Conservation (phyloP, 2,329 filamentous ascomycete genomes). For the Paraphaeosphaeria minitans region DNA sequence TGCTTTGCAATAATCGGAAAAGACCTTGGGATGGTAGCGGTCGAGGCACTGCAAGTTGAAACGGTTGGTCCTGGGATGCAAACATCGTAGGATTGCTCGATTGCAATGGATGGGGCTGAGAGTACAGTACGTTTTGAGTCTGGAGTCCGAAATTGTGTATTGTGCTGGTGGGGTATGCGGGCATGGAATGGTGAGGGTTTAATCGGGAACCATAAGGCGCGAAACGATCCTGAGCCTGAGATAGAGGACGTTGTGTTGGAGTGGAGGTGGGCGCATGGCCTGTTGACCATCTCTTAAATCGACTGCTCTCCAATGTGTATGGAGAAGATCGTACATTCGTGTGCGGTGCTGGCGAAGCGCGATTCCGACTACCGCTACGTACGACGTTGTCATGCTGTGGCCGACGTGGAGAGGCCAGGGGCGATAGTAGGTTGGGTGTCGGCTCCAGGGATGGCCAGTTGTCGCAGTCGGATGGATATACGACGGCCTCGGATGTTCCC, state of each 20-base stretch:
- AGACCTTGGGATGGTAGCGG: conserved; percentile 69
- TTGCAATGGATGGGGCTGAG: conserved; percentile 59
- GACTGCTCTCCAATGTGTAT: conserved; percentile 69
- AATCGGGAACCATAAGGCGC: conserved; percentile 64
- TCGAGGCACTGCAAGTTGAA: conserved; percentile 63
- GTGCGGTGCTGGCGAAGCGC: conserved; percentile 73
- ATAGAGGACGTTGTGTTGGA: conserved; percentile 60
- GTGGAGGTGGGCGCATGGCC: conserved; percentile 65
- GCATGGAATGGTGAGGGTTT: conserved; percentile 51
- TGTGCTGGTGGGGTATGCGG: conserved; percentile 41
- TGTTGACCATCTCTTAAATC: conserved; percentile 78
- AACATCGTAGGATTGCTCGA: conserved; percentile 52
- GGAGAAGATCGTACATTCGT: conserved; percentile 71
- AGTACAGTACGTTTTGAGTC: conserved; percentile 45
- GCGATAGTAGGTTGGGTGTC: conserved; percentile 72
- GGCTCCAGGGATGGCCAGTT: conserved; percentile 69
- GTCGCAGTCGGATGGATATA: conserved; percentile 65
- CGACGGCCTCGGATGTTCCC: conserved; percentile 70
- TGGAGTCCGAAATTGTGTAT: conserved; percentile 39
- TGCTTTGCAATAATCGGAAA: conserved; percentile 76
- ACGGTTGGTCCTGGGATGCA: conserved; percentile 57
- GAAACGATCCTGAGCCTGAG: conserved; percentile 64
- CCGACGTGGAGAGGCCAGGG: conserved; percentile 72
- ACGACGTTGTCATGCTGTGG: conserved; percentile 58
- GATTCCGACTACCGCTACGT: conserved; percentile 66